These are phyloP conservation scores for Oropetium thomaeum DNA, from an alignment of 176 grass and related monocot species.

Conservation along the genomic window DNA sequence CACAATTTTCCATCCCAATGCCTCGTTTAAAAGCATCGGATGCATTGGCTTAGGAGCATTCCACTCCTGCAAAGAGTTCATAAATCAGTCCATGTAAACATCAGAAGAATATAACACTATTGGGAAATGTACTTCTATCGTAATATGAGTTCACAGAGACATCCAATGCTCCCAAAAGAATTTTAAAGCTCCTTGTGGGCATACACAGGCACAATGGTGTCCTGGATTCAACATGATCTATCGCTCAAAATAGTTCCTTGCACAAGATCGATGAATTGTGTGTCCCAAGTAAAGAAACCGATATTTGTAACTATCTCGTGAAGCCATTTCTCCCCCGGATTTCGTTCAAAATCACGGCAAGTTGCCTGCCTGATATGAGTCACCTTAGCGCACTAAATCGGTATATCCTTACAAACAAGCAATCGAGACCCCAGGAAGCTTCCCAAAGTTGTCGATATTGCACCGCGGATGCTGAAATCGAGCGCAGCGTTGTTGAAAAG, in stretches of 20 bases:
- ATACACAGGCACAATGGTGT: neutral
- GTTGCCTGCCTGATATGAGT: neutral
- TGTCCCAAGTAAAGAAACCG: neutral
- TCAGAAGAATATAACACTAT: neutral
- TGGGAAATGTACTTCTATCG: constrained; percentile 3
- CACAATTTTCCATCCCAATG: constrained; percentile 49
- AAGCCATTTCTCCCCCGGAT: neutral
- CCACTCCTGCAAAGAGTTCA: constrained; percentile 67
- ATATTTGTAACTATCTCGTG: neutral
- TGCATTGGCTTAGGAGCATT: constrained; percentile 87
- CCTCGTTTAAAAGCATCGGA: constrained; percentile 57
- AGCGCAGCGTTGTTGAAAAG: neutral
- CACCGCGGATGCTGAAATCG: neutral
- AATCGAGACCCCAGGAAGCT: neutral
- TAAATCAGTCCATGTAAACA: neutral
- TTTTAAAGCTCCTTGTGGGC: neutral
- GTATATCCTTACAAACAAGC: neutral
- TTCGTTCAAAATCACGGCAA: neutral
- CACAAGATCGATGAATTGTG: neutral
- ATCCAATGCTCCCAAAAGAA: neutral
- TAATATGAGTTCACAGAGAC: neutral
- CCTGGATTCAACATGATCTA: neutral
- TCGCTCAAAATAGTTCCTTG: neutral
- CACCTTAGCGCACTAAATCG: neutral
- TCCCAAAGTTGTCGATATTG: neutral